Evolutionary conservation across 2,329 filamentous ascomycete genomes (phyloP).

Genomic region (Pseudovirgaria hyperparasitica): DNA sequence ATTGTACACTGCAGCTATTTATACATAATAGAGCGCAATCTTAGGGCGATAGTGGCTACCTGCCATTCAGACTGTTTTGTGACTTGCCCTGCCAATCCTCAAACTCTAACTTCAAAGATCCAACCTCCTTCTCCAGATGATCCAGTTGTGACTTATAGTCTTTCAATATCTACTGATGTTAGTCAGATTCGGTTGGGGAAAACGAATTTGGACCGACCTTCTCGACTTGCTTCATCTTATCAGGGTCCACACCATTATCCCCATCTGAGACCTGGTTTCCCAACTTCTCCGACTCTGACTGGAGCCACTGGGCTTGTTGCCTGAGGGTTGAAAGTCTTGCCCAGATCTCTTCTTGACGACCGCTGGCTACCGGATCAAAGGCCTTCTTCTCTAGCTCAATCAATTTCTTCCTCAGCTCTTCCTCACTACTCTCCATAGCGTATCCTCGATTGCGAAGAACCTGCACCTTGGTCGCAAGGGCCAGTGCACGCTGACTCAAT

Average conservation of each 20-base stretch:
- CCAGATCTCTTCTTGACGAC: conserved; percentile 75
- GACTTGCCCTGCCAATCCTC: conserved; percentile 36
- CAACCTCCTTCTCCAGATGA: conserved; percentile 57
- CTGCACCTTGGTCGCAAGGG: conserved; percentile 67
- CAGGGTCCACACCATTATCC: conserved; percentile 46
- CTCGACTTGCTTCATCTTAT: conserved; percentile 58
- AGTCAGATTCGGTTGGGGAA: conserved; percentile 1
- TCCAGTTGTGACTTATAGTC: conserved; percentile 70
- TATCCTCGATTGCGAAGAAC: conserved; percentile 72
- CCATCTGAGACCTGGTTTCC: conserved; percentile 35
- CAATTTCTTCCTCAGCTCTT: conserved; percentile 62
- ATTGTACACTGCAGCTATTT: conserved; percentile 1
- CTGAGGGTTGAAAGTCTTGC: conserved; percentile 64
- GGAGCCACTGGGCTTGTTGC: conserved; percentile 59
- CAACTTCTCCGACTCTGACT: conserved; percentile 60
- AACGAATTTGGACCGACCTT: conserved; percentile 43
- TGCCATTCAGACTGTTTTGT: conserved; percentile 2
- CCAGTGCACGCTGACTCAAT: conserved; percentile 59
- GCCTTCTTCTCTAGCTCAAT: conserved; percentile 55
- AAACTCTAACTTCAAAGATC: conserved; percentile 45
- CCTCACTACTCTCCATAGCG: conserved; percentile 65
- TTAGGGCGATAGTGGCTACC: neutral
- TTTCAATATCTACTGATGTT: conserved; percentile 50
- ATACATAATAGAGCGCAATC: neutral
- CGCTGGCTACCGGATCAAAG: conserved; percentile 61